These are phyloP conservation scores for Ustilago lituana DNA, from an alignment of 1,284 basidiomycete species.

Conservation along the genomic window DNA sequence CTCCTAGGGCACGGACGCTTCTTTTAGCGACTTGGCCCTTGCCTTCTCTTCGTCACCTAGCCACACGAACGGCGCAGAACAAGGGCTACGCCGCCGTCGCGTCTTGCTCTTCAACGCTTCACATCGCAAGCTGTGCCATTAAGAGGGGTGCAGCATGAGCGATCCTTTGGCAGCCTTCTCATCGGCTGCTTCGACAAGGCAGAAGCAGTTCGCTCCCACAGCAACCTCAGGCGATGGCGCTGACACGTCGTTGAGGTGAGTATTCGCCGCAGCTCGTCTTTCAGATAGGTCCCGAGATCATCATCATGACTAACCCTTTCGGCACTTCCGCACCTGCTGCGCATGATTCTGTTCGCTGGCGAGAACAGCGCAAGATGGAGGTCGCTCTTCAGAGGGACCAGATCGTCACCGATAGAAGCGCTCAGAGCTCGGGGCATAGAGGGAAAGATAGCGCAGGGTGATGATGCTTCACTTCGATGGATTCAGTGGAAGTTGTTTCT, in stretches of 20 bases:
- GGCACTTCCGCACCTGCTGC: background rate
- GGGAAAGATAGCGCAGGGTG: slow-evolving; percentile 18
- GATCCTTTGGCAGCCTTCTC: slow-evolving; percentile 31
- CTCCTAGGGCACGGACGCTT: slow-evolving; percentile 14
- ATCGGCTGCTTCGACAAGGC: slow-evolving; percentile 9
- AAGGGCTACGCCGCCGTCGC: background rate
- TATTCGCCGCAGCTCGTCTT: too few relatives aligned
- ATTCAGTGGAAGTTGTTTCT: slow-evolving; percentile 49
- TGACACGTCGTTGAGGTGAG: slow-evolving; percentile 15
- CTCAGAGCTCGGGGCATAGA: slow-evolving; percentile 21
- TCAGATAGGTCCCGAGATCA: too few relatives aligned
- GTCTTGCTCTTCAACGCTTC: background rate
- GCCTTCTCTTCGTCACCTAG: background rate
- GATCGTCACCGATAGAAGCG: slow-evolving; percentile 11
- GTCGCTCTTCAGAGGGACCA: slow-evolving; percentile 12
- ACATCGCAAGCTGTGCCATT: background rate
- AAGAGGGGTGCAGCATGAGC: slow-evolving; percentile 22
- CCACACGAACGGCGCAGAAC: background rate
- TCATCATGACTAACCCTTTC: background rate
- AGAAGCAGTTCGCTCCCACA: background rate
- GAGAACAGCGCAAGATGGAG: slow-evolving; percentile 16
- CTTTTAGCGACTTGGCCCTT: too few relatives aligned
- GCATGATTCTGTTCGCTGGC: too few relatives aligned
- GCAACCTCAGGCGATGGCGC: background rate
- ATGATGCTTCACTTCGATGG: slow-evolving; percentile 37